Evolutionary conservation across 208 protist genomes (phyloP).

Genomic region (Leishmania tropica): DNA sequence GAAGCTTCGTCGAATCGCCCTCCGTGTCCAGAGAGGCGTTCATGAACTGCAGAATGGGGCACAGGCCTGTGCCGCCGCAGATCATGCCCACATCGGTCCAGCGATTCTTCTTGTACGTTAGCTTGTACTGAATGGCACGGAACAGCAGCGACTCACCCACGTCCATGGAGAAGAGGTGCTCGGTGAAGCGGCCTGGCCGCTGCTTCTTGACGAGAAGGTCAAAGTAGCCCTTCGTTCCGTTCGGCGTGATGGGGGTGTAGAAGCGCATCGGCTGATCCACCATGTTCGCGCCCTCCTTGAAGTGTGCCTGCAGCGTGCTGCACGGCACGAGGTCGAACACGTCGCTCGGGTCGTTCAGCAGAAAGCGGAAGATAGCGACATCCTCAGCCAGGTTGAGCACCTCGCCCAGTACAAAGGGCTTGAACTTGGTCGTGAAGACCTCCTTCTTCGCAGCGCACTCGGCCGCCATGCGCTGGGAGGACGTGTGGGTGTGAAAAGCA

Average conservation of each 20-base stretch:
- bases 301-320: constrained; percentile 83
- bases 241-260: constrained; percentile 90
- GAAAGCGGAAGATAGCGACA: constrained; percentile 87
- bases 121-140: constrained; percentile 80
- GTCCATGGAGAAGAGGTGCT: constrained; percentile 86
- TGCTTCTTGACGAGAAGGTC: constrained; percentile 90
- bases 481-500: constrained; percentile 58
- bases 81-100: constrained; percentile 89
- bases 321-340: constrained; percentile 79
- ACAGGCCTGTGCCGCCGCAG: constrained; percentile 92
- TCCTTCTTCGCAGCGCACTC: constrained; percentile 42
- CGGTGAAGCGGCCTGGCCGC: constrained; percentile 76
- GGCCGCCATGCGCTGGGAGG: constrained; percentile 40
- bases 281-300: constrained; percentile 82
- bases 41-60: constrained; percentile 93
- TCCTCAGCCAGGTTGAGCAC: constrained; percentile 87
- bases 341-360: constrained; percentile 66
- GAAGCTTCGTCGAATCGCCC: constrained; percentile 85
- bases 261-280: constrained; percentile 87
- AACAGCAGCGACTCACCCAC: constrained; percentile 85
- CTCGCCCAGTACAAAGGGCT: constrained; percentile 84
- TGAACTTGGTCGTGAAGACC: constrained; percentile 73
- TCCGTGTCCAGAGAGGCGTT: constrained; percentile 80
- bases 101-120: constrained; percentile 79
- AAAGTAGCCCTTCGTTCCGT: constrained; percentile 90